A percentile compares a stretch with the other conserved stretches of the same genome.
These are phyloP conservation scores for Guyanaporus albipodus DNA, from an alignment of 768 basidiomycete genomes.

Conservation along the genomic window DNA sequence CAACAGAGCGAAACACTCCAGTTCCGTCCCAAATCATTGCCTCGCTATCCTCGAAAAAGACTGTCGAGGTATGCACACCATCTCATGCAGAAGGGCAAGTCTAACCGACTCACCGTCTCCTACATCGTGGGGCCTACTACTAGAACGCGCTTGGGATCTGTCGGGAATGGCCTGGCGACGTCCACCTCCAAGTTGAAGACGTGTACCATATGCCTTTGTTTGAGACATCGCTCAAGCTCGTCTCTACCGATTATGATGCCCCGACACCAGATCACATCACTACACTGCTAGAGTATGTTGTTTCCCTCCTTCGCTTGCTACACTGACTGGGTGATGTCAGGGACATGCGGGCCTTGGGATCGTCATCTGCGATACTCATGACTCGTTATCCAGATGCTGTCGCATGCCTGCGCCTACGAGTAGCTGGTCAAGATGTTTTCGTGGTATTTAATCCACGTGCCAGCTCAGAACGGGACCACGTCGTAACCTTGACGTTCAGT, in stretches of 20 bases:
- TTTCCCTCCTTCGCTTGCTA: neutral
- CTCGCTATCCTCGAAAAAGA: slow-evolving; percentile 11
- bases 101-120: no score
- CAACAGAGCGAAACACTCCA: neutral
- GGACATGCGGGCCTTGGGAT: slow-evolving; percentile 13
- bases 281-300: slow-evolving; percentile 18
- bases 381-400: slow-evolving; percentile 61
- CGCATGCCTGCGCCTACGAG: slow-evolving; percentile 39
- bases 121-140: no score
- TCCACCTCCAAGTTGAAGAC: slow-evolving; percentile 50
- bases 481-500: slow-evolving; percentile 52
- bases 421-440: slow-evolving; percentile 36
- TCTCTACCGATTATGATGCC: slow-evolving; percentile 33
- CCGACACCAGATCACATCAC: slow-evolving; percentile 34
- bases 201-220: slow-evolving; percentile 47
- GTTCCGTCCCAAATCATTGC: slow-evolving; percentile 11
- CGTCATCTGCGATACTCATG: slow-evolving; percentile 40
- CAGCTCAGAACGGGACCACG: slow-evolving; percentile 44
- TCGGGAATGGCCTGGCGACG: slow-evolving; percentile 40
- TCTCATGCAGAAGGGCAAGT: no score
- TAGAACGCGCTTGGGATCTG: slow-evolving; percentile 53
- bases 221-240: slow-evolving; percentile 34
- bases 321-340: slow-evolving; percentile 18
- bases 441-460: slow-evolving; percentile 61
- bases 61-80: slow-evolving; percentile 15